phyloP scores from a whole-genome alignment of 2,329 filamentous ascomycete species.

The Fusarium globosum region DNA sequence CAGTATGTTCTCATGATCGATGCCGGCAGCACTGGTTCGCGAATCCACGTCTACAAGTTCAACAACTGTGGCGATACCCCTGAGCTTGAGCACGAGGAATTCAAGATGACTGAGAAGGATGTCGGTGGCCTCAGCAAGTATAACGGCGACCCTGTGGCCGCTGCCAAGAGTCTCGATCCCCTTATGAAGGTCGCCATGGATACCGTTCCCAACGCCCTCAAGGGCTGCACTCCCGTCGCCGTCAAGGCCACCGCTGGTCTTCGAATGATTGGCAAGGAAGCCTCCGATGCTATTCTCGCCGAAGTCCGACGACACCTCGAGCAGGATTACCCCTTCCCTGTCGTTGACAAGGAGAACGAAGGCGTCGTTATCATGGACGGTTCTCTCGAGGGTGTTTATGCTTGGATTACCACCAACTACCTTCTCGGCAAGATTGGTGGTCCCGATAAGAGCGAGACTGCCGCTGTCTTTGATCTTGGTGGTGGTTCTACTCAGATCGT shows the following conservation, averaged over 20 bases:
- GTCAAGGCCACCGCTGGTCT: conserved; percentile 97
- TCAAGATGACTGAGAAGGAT: conserved; percentile 91
- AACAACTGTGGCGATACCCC: conserved; percentile 98
- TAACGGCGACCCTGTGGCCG: conserved; percentile 84
- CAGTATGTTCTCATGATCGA: conserved; percentile 99
- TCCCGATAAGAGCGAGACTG: conserved; percentile 88
- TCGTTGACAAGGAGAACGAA: conserved; percentile 84
- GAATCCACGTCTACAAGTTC: conserved; percentile 99
- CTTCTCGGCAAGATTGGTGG: conserved; percentile 97
- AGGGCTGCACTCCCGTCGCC: conserved; percentile 92
- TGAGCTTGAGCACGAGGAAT: conserved; percentile 91
- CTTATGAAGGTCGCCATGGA: conserved; percentile 88
- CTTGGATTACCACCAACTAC: conserved; percentile 99
- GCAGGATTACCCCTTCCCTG: conserved; percentile 91
- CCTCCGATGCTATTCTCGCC: conserved; percentile 84
- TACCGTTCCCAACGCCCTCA: conserved; percentile 86
- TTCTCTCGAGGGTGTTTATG: conserved; percentile 95
- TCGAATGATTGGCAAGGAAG: conserved; percentile 83
- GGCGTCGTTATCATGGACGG: conserved; percentile 98
- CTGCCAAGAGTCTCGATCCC: conserved; percentile 88
- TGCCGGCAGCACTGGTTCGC: conserved; percentile 95
- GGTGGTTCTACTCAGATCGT: conserved; percentile 99
- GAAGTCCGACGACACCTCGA: conserved; percentile 88
- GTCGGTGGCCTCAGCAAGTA: conserved; percentile 89
- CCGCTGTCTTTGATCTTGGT: conserved; percentile 94